Percentiles rank a stretch among this genome's conserved stretches.
Evolutionary conservation across 805 yeast species (phyloP).

Genomic region (Candida bentonensis): DNA sequence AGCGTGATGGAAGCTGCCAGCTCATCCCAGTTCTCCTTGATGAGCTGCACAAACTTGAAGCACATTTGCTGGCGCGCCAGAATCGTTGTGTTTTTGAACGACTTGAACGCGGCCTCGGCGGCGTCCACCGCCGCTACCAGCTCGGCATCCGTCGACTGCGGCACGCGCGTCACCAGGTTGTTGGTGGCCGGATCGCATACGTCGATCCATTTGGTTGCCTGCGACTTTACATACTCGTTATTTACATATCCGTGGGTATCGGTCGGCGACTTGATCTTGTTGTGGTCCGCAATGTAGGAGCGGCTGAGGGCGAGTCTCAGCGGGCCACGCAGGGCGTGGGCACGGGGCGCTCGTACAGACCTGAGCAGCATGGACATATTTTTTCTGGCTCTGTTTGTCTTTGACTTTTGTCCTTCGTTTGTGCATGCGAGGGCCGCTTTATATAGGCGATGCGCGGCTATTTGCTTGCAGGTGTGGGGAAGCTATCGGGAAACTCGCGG

Average conservation of each 20-base stretch:
- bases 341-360: too few relatives aligned
- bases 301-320: too few relatives aligned
- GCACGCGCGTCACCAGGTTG: slow-evolving; percentile 49
- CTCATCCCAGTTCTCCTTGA: slow-evolving; percentile 53
- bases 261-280: slow-evolving; percentile 17
- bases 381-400: too few relatives aligned
- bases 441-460: too few relatives aligned
- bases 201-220: slow-evolving; percentile 47
- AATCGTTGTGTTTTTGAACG: slow-evolving; percentile 38
- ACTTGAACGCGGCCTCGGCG: slow-evolving; percentile 47
- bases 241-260: slow-evolving; percentile 27
- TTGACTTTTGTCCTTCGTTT: too few relatives aligned
- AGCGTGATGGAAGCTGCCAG: slow-evolving; percentile 49
- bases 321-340: too few relatives aligned
- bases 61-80: slow-evolving; percentile 47
- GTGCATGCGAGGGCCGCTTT: too few relatives aligned
- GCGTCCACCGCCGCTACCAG: slow-evolving; percentile 50
- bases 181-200: slow-evolving; percentile 68
- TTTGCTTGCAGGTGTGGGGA: too few relatives aligned
- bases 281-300: slow-evolving; percentile 15
- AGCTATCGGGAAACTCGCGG: too few relatives aligned
- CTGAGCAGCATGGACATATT: too few relatives aligned
- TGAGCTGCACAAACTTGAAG: slow-evolving; percentile 51
- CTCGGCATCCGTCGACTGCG: slow-evolving; percentile 57
- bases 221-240: slow-evolving; percentile 36